A percentile compares a stretch with the other conserved stretches of the same genome.
phyloP scores from a whole-genome alignment of 2,329 filamentous ascomycete species.

The Fusarium stilboides region DNA sequence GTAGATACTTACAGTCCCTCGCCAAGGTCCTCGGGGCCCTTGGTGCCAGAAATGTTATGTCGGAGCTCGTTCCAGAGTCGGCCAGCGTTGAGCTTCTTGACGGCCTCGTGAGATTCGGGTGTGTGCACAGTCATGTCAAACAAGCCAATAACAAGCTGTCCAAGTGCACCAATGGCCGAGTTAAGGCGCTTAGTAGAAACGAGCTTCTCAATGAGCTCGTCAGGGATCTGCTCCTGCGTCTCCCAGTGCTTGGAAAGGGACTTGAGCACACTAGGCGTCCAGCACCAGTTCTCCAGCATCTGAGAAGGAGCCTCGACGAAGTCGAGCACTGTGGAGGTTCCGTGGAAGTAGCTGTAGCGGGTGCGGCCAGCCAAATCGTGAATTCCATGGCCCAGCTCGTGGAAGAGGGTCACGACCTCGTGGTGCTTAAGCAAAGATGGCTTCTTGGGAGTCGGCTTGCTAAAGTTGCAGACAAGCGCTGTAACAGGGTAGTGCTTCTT shows the following conservation, averaged over 20 bases:
- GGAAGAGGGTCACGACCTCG: slow-evolving; percentile 87
- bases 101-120: slow-evolving; percentile 76
- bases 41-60: slow-evolving; percentile 78
- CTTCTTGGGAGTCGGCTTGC: slow-evolving; percentile 82
- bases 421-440: slow-evolving; percentile 86
- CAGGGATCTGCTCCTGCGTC: slow-evolving; percentile 78
- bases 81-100: slow-evolving; percentile 75
- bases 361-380: slow-evolving; percentile 77
- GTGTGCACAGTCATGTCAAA: slow-evolving; percentile 89
- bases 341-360: slow-evolving; percentile 76
- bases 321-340: slow-evolving; percentile 75
- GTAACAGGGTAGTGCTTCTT: slow-evolving; percentile 83
- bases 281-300: slow-evolving; percentile 85
- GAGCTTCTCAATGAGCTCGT: slow-evolving; percentile 80
- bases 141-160: slow-evolving; percentile 84
- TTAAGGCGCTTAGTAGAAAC: slow-evolving; percentile 87
- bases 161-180: slow-evolving; percentile 82
- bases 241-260: slow-evolving; percentile 82
- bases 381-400: slow-evolving; percentile 81
- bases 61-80: slow-evolving; percentile 81
- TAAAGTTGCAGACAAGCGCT: slow-evolving; percentile 88
- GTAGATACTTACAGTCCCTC: slow-evolving; percentile 63
- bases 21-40: slow-evolving; percentile 79
- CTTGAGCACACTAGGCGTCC: slow-evolving; percentile 75
- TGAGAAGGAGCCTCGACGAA: slow-evolving; percentile 81